Base-by-base conservation (phyloP, 148 eudicot genomes). In the Cornus kousa region DNA sequence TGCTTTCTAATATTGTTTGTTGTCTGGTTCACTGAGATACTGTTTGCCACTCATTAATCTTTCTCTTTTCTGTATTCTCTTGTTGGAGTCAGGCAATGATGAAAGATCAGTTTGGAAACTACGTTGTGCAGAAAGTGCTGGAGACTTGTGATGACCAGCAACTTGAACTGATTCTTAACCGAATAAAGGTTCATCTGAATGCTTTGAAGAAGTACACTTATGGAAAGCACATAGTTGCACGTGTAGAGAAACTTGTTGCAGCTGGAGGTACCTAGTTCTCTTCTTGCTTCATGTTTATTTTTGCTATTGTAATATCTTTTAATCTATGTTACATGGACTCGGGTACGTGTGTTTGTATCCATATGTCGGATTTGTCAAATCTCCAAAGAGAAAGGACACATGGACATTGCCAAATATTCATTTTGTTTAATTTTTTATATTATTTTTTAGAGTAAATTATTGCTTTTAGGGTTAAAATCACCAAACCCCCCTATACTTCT, bases 171-270 rank as follows among this genome's bases (percentile, higher is more conserved):
- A 89, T 92, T 75, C 89, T 92, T 77, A 83, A 87, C 68, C 89
- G 92, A 62, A 92, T 92, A 50, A 92, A 92, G 87, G 88, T 87
- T 79, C 97, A 92, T 86, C 80, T 92, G 83, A 92, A 87, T 76
- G 92, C 97, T 9, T 88, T 92, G 72, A 92, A 92, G 87, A 92
- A 92, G 85, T 92, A 92, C 77, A 92, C 97, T 55, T 92, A 92
- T 70, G 97, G 97, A 75, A 92, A 92, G 86, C 97, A 92, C 80
- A 92, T 92, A n/a, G 97, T 92, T 81, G 97, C 97, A 20, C 97
- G 97, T 80, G 97, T 92, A 4, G 97, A 92, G 80, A 92, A 92
- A 82, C 97, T 92, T 85, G 97, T 92, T 89, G 87, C 91, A 32
- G 94, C 94, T 73, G 97, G 97, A 82, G 97, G 97, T 92, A 89